Base-by-base conservation (phyloP, 2,329 filamentous ascomycete genomes). In the Fusarium sp. region DNA sequence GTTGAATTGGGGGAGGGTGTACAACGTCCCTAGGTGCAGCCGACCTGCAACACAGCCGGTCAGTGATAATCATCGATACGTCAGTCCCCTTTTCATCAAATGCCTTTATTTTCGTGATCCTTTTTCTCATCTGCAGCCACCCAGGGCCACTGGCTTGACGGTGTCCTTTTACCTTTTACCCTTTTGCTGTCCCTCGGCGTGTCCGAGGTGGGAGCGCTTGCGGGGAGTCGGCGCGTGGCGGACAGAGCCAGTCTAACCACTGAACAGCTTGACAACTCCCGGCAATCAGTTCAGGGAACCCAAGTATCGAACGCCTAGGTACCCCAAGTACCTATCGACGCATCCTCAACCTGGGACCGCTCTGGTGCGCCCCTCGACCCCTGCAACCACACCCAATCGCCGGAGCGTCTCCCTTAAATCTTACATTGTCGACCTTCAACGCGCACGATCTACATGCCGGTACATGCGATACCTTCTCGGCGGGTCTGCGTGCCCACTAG, bases 121-220 rank as follows among this genome's bases (percentile, higher is more conserved):
- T 64, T 41, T 16, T 56, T 60, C 52, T 48, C 56, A 33, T 68
- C 64, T 69, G 31, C 37, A 63, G 61, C 68, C 64, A 72, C 48
- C 50, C 20, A 62, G 33, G 59, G 33, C 33, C n/a, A 20, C 67
- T 27, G 18, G 18, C n/a, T 39, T 48, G 52, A 69, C 35, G 54
- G 54, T 60, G 35, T 24, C 60, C 24, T 58, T 37, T 65, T 22
- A 59, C 60, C 24, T 58, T 37, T 65, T 22, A 59, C 65, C 65
- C 50, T 31, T 56, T 67, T 48, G 13, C 50, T 74, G 33, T 64
- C 45, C 50, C 64, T 74, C 72, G 72, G 72, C 68, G 64, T 74
- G 60, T 39, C 72, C 72, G 72, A 74, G 61, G 71, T 69, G 61
- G 71, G 67, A 72, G 71, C 62, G 71, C 64, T 72, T 72, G 71